Percentiles rank a stretch among this genome's conserved stretches.
These are phyloP conservation scores for Aspergillus affinis DNA, from an alignment of 495 filamentous ascomycete genomes.

Conservation along the genomic window DNA sequence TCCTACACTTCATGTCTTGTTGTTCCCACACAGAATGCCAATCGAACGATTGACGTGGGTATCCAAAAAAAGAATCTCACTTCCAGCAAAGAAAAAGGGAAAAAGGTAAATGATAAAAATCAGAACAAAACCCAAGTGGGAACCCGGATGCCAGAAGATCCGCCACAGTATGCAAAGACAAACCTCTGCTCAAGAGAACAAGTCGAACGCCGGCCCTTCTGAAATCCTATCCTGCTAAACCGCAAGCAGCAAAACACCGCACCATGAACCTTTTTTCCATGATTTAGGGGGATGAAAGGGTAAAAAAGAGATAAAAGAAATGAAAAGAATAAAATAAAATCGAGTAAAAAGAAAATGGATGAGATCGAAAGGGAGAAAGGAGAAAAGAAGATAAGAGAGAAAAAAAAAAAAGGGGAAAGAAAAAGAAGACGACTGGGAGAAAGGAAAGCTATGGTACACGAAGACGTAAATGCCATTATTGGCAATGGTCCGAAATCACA, in stretches of 20 bases:
- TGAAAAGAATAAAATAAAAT: slow-evolving; percentile 17
- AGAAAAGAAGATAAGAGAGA: slow-evolving; percentile 15
- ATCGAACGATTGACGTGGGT: slow-evolving; percentile 28
- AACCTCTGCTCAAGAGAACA: slow-evolving; percentile 21
- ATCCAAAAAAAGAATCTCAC: slow-evolving; percentile 29
- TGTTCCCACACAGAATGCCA: slow-evolving; percentile 22
- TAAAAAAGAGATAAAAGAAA: slow-evolving; percentile 12
- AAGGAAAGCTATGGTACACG: slow-evolving; percentile 41
- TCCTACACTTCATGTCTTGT: slow-evolving; percentile 37
- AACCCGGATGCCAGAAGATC: slow-evolving; percentile 22
- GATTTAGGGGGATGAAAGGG: slow-evolving; percentile 21
- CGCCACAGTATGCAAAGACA: slow-evolving; percentile 24
- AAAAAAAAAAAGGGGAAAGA: slow-evolving; percentile 15
- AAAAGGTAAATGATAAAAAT: slow-evolving; percentile 17
- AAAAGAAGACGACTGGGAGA: slow-evolving; percentile 14
- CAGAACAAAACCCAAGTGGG: slow-evolving; percentile 18
- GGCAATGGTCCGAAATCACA: slow-evolving; percentile 32
- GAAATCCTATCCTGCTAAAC: slow-evolving; percentile 37
- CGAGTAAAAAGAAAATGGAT: slow-evolving; percentile 10
- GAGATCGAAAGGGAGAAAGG: slow-evolving; percentile 17
- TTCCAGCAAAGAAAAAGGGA: slow-evolving; percentile 9
- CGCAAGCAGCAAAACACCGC: slow-evolving; percentile 41
- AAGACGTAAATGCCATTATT: slow-evolving; percentile 22
- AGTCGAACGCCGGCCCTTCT: slow-evolving; percentile 39
- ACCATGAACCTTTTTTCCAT: slow-evolving; percentile 40